phyloP scores from a whole-genome alignment of 129 eudicot genomes.

The Kitagawia praeruptora region DNA sequence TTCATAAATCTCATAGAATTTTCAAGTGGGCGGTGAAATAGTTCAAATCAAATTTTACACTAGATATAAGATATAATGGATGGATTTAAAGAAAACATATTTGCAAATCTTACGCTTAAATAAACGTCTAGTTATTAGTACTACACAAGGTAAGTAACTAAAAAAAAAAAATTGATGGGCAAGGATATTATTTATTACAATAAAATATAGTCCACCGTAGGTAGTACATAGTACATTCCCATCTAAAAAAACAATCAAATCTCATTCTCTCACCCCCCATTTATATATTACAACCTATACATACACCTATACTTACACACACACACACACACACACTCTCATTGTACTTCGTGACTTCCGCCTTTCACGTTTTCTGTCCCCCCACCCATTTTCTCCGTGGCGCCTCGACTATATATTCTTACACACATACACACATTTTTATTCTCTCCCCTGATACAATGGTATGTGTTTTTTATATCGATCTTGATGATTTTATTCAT shows the following conservation, averaged over 20 bases:
- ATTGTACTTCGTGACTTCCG: conserved; percentile 2
- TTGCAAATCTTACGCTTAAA: neutral
- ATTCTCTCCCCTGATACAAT: neutral
- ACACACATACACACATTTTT: neutral
- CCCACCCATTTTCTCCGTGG: neutral
- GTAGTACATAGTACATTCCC: conserved; percentile 24
- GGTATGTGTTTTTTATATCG: neutral
- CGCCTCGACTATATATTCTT: neutral
- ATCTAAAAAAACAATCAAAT: neutral
- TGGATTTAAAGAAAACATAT: neutral
- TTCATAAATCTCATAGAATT: too few species aligned
- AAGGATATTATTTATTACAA: conserved; percentile 28
- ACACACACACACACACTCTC: neutral
- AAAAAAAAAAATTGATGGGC: conserved; percentile 15
- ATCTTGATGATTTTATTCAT: neutral
- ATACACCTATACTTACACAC: neutral
- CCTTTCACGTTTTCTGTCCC: neutral
- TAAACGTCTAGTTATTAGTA: neutral
- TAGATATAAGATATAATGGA: too few species aligned
- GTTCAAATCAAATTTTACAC: too few species aligned
- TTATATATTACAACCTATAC: neutral
- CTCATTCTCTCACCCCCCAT: neutral
- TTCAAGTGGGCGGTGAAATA: too few species aligned
- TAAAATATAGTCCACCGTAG: conserved; percentile 30
- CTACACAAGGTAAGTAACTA: too few species aligned